These are phyloP conservation scores for Myxozyma melibiosi DNA, from an alignment of 805 yeast genomes.

Conservation along the genomic window DNA sequence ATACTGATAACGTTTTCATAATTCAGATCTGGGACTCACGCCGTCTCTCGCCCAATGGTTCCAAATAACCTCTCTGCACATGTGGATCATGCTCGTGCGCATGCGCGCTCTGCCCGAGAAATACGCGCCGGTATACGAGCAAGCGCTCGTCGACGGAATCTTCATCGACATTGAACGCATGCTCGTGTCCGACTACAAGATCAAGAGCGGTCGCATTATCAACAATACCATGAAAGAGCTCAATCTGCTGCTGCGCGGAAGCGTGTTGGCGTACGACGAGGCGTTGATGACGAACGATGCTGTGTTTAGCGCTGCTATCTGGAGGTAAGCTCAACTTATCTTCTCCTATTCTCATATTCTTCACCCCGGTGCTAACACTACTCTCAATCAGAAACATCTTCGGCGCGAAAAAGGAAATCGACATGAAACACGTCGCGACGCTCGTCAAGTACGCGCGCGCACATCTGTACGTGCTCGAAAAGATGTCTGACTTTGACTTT, in stretches of 20 bases:
- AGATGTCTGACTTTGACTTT: conserved; percentile 87
- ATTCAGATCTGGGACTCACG: conserved; percentile 70
- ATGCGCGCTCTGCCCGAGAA: conserved; percentile 96
- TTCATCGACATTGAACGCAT: conserved; percentile 89
- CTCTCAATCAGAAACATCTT: conserved; percentile 89
- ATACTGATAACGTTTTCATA: background rate
- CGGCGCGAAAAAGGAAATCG: conserved; percentile 72
- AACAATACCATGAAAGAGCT: conserved; percentile 88
- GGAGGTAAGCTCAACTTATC: conserved; percentile 36
- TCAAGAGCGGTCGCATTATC: conserved; percentile 75
- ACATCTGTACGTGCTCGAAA: conserved; percentile 83
- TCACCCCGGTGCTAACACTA: too few relatives aligned
- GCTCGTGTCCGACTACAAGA: conserved; percentile 82
- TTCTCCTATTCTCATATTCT: background rate
- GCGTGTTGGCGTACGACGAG: conserved; percentile 89
- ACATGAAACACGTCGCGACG: conserved; percentile 81
- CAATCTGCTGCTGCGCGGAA: conserved; percentile 86
- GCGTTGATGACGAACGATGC: conserved; percentile 75
- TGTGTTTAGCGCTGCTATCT: conserved; percentile 47
- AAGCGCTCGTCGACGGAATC: conserved; percentile 82
- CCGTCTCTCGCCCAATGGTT: conserved; percentile 94
- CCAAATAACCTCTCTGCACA: conserved; percentile 85
- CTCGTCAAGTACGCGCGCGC: conserved; percentile 87
- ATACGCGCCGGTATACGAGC: conserved; percentile 87
- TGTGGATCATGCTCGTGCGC: conserved; percentile 91